Evolutionary conservation across 139 green algal genomes (phyloP), one percentile per base, ranked within the genome.

Genomic region (Coelastrella sp.): DNA sequence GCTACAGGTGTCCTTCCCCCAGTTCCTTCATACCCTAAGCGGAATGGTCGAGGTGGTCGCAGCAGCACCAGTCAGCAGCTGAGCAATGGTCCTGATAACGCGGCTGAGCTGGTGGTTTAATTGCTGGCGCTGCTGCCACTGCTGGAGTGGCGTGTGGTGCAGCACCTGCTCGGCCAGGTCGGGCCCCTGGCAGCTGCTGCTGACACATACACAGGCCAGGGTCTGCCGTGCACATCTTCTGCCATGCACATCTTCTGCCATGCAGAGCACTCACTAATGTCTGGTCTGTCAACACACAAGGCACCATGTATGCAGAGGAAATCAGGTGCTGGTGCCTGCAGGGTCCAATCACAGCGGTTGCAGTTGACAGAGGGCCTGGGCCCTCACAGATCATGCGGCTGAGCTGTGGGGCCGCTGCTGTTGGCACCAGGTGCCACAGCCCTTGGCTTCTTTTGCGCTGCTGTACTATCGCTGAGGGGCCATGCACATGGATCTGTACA

Each of bases 401-500:
- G 27, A 87, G 82, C 82, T 87, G 82, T 14, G 17, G 25, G 17
- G 82, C 82, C 35, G 82, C 82, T 65, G 65, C 65, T 65, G 82
- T 87, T 7, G 82, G 82, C 27, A 68, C n/a, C 15, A 87, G 5
- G 65, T 87, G 59, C 35, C 17, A 61, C 60, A 87, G 35, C 25
- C 63, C 63, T 4, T 20, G 27, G 17, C n/a, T 63, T 17, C n/a
- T 24, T 11, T 56, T 78, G 82, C 82, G 79, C 82, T 79, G 82
- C 63, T 78, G 58, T 63, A 87, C 82, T 20, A 49, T 14, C 4
- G 25, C 78, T 78, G 24, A 11, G 24, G 24, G 15, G 25, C 19
- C 63, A 87, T 6, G 27, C 82, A 87, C 65, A 87, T 24, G 9
- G 63, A 35, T 7, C 63, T 49, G 82, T 79, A 87, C 27, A 49